Conservation (phyloP, 2,329 filamentous ascomycete species). For the Hansfordia pulvinata region DNA sequence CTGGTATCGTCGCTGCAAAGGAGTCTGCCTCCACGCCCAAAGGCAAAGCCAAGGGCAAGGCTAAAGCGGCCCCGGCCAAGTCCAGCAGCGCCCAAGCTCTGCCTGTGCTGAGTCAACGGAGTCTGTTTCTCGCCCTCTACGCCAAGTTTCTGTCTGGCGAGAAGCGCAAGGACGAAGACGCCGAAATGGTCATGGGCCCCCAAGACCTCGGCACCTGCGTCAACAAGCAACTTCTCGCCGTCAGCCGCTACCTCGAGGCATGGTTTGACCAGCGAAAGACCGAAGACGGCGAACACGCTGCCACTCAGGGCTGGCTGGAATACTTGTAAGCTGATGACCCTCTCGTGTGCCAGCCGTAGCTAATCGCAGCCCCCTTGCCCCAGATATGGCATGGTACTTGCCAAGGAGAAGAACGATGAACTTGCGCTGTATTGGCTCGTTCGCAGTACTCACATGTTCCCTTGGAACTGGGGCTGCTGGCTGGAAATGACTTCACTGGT, state of each 20-base stretch:
- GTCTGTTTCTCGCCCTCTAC: constrained; percentile 83
- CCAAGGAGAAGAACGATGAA: constrained; percentile 81
- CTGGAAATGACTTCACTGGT: constrained; percentile 77
- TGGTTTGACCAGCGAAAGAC: constrained; percentile 61
- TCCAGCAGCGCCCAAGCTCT: constrained; percentile 16
- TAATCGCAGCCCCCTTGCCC: constrained; percentile 5
- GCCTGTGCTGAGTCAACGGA: constrained; percentile 69
- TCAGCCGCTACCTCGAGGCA: constrained; percentile 63
- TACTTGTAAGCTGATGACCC: constrained; percentile 41
- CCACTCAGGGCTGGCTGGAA: constrained; percentile 85
- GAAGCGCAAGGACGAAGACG: constrained; percentile 91
- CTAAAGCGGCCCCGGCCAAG: constrained; percentile 16
- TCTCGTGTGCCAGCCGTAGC: not conserved
- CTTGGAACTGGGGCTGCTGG: constrained; percentile 97
- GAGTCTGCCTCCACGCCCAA: constrained; percentile 21
- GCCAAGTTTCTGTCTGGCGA: constrained; percentile 88
- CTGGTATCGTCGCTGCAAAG: constrained; percentile 44
- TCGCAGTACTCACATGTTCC: constrained; percentile 74
- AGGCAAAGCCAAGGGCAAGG: constrained; percentile 50
- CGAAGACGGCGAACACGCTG: constrained; percentile 43
- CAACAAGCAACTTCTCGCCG: constrained; percentile 71
- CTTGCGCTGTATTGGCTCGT: constrained; percentile 80
- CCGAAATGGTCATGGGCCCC: constrained; percentile 92
- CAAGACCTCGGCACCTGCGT: constrained; percentile 72
- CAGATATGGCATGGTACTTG: constrained; percentile 75